Evolutionary conservation across 1,139 yeast species (phyloP).

Genomic region (Yamadazyma songkhlaensis): DNA sequence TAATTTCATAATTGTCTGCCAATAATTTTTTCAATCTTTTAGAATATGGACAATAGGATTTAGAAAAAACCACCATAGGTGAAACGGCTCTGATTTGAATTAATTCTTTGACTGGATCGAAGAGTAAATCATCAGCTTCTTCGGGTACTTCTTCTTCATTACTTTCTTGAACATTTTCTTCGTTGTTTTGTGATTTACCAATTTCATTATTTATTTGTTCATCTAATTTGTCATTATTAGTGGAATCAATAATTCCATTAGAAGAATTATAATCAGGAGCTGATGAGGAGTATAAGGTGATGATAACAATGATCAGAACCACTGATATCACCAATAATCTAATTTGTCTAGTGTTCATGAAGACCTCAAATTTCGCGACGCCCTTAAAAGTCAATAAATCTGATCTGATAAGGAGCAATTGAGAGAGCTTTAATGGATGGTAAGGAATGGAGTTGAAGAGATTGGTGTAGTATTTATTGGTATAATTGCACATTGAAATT

Average conservation of each 20-base stretch:
- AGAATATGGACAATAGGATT: slow-evolving; percentile 75
- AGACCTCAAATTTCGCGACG: not conserved
- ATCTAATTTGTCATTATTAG: slow-evolving; percentile 35
- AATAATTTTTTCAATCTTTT: slow-evolving; percentile 66
- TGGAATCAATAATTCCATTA: slow-evolving; percentile 26
- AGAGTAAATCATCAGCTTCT: slow-evolving; percentile 18
- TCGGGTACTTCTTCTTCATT: slow-evolving; percentile 3
- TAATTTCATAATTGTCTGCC: slow-evolving; percentile 59
- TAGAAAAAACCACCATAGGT: slow-evolving; percentile 73
- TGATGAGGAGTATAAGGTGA: slow-evolving; percentile 16
- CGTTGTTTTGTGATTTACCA: slow-evolving; percentile 19
- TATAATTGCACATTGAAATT: no score
- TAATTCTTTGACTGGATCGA: slow-evolving; percentile 63
- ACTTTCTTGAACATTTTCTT: slow-evolving; percentile 5
- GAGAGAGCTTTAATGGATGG: no score
- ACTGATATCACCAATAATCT: slow-evolving; percentile 18
- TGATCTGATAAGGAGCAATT: no score
- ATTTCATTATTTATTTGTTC: slow-evolving; percentile 42
- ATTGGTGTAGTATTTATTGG: no score
- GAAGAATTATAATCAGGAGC: slow-evolving; percentile 6
- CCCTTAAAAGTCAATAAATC: no score
- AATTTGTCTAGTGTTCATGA: slow-evolving; percentile 14
- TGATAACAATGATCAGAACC: slow-evolving; percentile 14
- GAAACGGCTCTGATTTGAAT: slow-evolving; percentile 55
- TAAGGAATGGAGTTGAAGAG: no score